Percentiles rank a stretch among this genome's conserved stretches.
Conservation (phyloP, 2,329 filamentous ascomycete genomes). For the Trichocomaceae sp. region DNA sequence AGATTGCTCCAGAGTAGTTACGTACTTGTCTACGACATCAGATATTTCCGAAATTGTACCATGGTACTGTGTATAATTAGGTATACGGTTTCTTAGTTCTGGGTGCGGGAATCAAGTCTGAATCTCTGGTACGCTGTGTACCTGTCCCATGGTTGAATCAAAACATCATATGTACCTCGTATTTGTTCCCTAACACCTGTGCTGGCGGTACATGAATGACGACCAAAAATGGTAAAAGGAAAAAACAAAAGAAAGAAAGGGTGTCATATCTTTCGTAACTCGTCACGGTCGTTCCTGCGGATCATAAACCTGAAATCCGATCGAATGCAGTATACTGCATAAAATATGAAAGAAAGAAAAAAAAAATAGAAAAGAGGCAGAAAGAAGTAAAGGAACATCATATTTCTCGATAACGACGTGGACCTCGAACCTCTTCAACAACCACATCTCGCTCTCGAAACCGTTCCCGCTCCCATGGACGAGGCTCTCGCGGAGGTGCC, state of each 20-base stretch:
- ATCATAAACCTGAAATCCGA: not conserved
- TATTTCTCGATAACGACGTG: slow-evolving; percentile 12
- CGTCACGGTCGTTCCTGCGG: not conserved
- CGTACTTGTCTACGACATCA: too few relatives aligned
- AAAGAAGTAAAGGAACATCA: not conserved
- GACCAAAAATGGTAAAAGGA: not conserved
- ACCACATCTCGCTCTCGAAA: slow-evolving; percentile 11
- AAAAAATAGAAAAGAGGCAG: too few relatives aligned
- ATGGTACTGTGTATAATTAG: too few relatives aligned
- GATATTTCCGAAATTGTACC: not conserved
- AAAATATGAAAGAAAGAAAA: too few relatives aligned
- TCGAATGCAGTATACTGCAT: too few relatives aligned
- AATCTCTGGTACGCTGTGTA: not conserved
- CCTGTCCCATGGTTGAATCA: not conserved
- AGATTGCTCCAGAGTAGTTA: not conserved
- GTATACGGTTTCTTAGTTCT: not conserved
- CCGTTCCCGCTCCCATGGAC: slow-evolving; percentile 8
- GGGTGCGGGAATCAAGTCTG: not conserved
- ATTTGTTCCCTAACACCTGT: not conserved
- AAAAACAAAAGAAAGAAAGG: not conserved
- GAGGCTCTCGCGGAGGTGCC: not conserved
- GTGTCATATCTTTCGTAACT: not conserved
- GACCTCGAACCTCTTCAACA: slow-evolving; percentile 6
- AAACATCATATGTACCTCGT: not conserved
- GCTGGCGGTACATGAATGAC: not conserved